A percentile compares a stretch with the other conserved stretches of the same genome.
Conservation (phyloP, 1,139 yeast genomes). For the Casaregolazyma suthepensis region DNA sequence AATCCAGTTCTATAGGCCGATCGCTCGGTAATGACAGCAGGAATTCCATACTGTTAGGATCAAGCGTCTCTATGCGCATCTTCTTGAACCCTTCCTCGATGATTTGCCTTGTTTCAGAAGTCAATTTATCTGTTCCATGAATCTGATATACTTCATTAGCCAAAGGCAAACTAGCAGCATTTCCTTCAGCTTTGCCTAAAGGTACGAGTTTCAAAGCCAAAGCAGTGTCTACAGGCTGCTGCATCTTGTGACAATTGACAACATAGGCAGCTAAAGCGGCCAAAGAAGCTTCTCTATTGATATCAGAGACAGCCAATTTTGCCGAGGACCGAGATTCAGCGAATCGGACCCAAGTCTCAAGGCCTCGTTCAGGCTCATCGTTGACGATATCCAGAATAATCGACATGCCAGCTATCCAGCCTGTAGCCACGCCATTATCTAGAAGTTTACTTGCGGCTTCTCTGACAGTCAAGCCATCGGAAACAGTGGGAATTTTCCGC, state of each 20-base stretch:
- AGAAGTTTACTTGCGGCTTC: slow-evolving; percentile 19
- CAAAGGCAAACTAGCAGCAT: slow-evolving; percentile 22
- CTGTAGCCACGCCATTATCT: slow-evolving; percentile 19
- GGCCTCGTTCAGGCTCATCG: slow-evolving; percentile 26
- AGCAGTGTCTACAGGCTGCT: slow-evolving; percentile 20
- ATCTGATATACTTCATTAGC: slow-evolving; percentile 17
- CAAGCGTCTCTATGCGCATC: slow-evolving; percentile 19
- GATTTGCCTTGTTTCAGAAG: slow-evolving; percentile 8
- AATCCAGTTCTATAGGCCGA: slow-evolving; percentile 22
- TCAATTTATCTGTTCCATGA: slow-evolving; percentile 14
- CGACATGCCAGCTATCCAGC: slow-evolving; percentile 27
- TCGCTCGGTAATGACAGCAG: slow-evolving; percentile 22
- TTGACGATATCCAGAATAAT: slow-evolving; percentile 22
- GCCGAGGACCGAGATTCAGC: slow-evolving; percentile 27
- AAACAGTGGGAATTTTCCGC: neutral
- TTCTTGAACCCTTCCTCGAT: slow-evolving; percentile 18
- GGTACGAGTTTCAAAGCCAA: slow-evolving; percentile 31
- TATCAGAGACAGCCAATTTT: slow-evolving; percentile 19
- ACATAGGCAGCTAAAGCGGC: slow-evolving; percentile 29
- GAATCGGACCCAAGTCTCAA: slow-evolving; percentile 33
- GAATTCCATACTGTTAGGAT: slow-evolving; percentile 21
- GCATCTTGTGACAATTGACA: slow-evolving; percentile 19
- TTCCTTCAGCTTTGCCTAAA: slow-evolving; percentile 12
- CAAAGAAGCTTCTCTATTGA: slow-evolving; percentile 26
- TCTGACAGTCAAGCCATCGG: slow-evolving; percentile 1